Evolutionary conservation across 139 green algal genomes (phyloP).

Genomic region (Chlamydomonas asymmetrica): DNA sequence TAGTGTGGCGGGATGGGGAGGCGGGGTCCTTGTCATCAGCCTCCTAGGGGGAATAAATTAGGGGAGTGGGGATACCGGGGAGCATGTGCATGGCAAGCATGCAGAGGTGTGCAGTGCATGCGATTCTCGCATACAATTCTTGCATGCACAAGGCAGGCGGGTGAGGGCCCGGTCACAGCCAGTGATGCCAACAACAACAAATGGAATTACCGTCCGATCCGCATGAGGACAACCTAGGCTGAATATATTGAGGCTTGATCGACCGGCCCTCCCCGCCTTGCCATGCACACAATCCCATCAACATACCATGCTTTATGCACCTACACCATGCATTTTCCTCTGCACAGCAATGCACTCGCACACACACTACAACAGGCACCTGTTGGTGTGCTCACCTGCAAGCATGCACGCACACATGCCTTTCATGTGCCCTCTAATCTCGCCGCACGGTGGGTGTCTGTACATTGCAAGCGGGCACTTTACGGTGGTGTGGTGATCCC

Average conservation of each 20-base stretch:
- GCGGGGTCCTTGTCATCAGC: too few relatives aligned
- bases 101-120: too few relatives aligned
- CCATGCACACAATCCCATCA: too few relatives aligned
- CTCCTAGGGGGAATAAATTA: too few relatives aligned
- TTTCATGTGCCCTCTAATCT: constrained; percentile 1
- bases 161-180: not conserved
- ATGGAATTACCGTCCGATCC: constrained; percentile 27
- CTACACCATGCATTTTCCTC: not conserved
- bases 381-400: not conserved
- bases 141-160: not conserved
- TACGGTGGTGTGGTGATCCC: constrained; percentile 6
- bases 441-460: not conserved
- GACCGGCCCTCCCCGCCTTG: too few relatives aligned
- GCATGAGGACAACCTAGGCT: constrained; percentile 15
- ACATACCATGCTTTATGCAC: not conserved
- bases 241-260: not conserved
- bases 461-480: not conserved
- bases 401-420: not conserved
- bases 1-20: too few relatives aligned
- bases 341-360: too few relatives aligned
- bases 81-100: too few relatives aligned
- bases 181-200: not conserved
- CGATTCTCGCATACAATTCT: not conserved
- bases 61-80: too few relatives aligned
- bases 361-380: not conserved